Evolutionary conservation across 345 rosid genomes (phyloP).

Genomic region (Alliaria petiolata): DNA sequence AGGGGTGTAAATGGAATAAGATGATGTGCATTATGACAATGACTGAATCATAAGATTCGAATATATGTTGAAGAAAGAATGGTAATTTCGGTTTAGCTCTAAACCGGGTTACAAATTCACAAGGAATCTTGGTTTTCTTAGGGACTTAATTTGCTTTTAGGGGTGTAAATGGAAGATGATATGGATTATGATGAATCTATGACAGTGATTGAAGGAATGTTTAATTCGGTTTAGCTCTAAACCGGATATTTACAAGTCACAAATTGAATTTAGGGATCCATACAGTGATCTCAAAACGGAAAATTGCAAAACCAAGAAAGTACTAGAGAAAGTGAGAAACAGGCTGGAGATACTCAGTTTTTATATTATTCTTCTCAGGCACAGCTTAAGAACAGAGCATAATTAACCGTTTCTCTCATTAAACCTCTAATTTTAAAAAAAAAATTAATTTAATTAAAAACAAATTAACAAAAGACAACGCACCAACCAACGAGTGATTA

Average conservation of each 20-base stretch:
- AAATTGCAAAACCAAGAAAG: slow-evolving; percentile 1
- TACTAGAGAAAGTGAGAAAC: neutral
- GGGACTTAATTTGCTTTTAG: too few relatives aligned
- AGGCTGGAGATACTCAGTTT: slow-evolving; percentile 15
- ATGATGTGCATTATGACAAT: too few relatives aligned
- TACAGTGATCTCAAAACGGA: neutral
- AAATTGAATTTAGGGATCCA: neutral
- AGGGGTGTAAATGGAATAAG: too few relatives aligned
- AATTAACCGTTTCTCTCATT: slow-evolving; percentile 11
- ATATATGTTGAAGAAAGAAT: too few relatives aligned
- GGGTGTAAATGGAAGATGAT: too few relatives aligned
- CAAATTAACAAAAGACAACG: slow-evolving; percentile 14
- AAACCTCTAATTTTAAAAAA: neutral
- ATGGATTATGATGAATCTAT: too few relatives aligned
- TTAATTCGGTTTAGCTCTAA: neutral
- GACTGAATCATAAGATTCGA: too few relatives aligned
- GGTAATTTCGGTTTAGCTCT: too few relatives aligned
- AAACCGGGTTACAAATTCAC: too few relatives aligned
- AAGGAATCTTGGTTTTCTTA: too few relatives aligned
- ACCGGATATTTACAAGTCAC: neutral
- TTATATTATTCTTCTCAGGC: neutral
- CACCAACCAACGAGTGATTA: slow-evolving; percentile 19
- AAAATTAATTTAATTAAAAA: neutral
- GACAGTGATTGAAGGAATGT: neutral
- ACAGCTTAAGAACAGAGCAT: slow-evolving; percentile 29